Conservation (phyloP, 1,284 basidiomycete genomes). For the Microbotryum intermedium region DNA sequence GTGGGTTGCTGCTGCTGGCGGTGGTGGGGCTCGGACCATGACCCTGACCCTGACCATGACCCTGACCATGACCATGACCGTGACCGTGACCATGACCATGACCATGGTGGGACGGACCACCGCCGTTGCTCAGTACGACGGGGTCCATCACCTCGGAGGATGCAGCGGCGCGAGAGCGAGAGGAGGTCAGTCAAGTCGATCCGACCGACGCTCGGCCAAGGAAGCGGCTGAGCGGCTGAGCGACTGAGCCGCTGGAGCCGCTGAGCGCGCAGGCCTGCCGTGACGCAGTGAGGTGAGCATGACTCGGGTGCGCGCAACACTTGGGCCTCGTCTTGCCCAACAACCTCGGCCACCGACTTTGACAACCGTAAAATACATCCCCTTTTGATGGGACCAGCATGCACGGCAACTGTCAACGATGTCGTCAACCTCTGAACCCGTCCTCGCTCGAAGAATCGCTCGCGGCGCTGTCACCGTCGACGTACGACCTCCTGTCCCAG, state of each 20-base stretch:
- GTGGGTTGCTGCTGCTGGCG: background rate
- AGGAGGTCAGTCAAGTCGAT: no score
- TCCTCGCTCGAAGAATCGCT: slow-evolving; percentile 65
- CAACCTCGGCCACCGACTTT: background rate
- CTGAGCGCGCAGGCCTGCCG: no score
- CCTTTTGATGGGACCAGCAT: background rate
- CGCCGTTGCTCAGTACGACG: background rate
- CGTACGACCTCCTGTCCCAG: slow-evolving; percentile 62
- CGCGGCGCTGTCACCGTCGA: slow-evolving; percentile 68
- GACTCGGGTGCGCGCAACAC: background rate
- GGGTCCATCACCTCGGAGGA: background rate
- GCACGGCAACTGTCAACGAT: slow-evolving; percentile 18
- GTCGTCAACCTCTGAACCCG: slow-evolving; percentile 19
- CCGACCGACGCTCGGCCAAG: no score
- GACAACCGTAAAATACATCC: background rate
- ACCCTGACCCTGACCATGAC: no score
- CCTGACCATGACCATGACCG: no score
- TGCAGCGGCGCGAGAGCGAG: background rate
- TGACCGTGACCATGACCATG: no score
- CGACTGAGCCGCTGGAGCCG: no score
- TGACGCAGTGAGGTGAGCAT: background rate
- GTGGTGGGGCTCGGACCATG: no score
- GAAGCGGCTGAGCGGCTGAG: no score
- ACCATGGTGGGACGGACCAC: no score
- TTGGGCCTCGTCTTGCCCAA: background rate